Conservation (phyloP, 768 basidiomycete species). For the Floccularia luteovirens region DNA sequence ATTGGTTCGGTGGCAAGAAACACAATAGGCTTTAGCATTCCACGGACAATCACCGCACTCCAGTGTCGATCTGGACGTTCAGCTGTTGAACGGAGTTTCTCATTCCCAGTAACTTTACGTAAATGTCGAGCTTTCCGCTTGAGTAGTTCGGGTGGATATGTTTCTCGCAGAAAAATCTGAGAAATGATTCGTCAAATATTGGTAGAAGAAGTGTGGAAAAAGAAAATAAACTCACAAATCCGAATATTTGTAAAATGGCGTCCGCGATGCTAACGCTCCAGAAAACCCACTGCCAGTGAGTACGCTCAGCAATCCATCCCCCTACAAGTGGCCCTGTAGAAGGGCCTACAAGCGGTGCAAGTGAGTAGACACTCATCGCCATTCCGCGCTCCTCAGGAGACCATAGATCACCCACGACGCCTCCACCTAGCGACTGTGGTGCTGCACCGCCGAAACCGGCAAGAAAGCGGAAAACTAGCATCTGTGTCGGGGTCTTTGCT, state of each 20-base stretch:
- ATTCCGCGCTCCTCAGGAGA: conserved; percentile 41
- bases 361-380: conserved; percentile 44
- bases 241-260: conserved; percentile 35
- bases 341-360: conserved; percentile 45
- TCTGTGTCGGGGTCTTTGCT: conserved; percentile 38
- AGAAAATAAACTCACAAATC: conserved; percentile 29
- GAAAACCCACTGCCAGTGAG: conserved; percentile 57
- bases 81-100: conserved; percentile 30
- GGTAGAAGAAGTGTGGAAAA: background rate
- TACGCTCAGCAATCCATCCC: conserved; percentile 40
- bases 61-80: conserved; percentile 31
- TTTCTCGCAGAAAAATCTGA: conserved; percentile 23
- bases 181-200: background rate
- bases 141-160: conserved; percentile 44
- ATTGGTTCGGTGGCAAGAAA: conserved; percentile 53
- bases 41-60: conserved; percentile 32
- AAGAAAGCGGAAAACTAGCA: conserved; percentile 56
- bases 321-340: conserved; percentile 26
- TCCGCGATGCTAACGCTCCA: conserved; percentile 48
- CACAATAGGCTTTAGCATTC: conserved; percentile 50
- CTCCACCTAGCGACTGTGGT: conserved; percentile 55
- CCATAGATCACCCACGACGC: conserved; percentile 46
- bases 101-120: conserved; percentile 21
- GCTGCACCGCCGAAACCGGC: conserved; percentile 61
- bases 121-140: conserved; percentile 27